These are phyloP conservation scores for Arctium lappa DNA, from an alignment of 129 eudicot genomes.

Conservation along the genomic window DNA sequence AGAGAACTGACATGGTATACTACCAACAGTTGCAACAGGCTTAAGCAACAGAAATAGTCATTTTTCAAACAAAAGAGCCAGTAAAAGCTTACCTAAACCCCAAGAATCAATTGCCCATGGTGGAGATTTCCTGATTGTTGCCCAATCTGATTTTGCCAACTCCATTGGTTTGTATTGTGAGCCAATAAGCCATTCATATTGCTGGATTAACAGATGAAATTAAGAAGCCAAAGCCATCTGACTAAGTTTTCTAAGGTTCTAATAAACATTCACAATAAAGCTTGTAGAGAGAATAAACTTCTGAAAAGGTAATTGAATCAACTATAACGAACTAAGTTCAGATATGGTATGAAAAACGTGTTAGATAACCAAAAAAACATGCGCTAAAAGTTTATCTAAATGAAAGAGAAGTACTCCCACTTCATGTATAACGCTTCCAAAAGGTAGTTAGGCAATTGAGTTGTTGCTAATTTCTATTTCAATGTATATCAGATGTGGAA, in stretches of 20 bases:
- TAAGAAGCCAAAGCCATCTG: slow-evolving; percentile 9
- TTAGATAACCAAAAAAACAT: slow-evolving; percentile 4
- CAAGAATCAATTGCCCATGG: slow-evolving; percentile 98
- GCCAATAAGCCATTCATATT: slow-evolving; percentile 95
- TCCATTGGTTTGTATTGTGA: slow-evolving; percentile 96
- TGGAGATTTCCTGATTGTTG: slow-evolving; percentile 77
- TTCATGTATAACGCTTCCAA: not conserved
- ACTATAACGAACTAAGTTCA: slow-evolving; percentile 3
- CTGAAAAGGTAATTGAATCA: not conserved
- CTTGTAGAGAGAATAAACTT: not conserved
- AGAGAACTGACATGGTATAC: not conserved
- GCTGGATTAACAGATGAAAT: slow-evolving; percentile 47
- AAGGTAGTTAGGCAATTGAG: slow-evolving; percentile 14
- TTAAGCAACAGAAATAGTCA: not conserved
- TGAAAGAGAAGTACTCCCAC: not conserved
- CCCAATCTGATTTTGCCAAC: slow-evolving; percentile 85
- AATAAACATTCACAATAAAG: slow-evolving; percentile 10
- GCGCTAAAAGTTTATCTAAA: not conserved
- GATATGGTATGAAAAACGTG: not conserved
- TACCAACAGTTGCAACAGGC: not conserved
- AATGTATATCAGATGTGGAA: slow-evolving; percentile 1
- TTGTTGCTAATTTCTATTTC: slow-evolving; percentile 7
- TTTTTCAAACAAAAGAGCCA: not conserved
- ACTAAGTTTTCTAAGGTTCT: slow-evolving; percentile 1
- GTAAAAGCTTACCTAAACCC: slow-evolving; percentile 81